Base-by-base conservation (phyloP, 768 basidiomycete species). In the Amanita jacksonii region DNA sequence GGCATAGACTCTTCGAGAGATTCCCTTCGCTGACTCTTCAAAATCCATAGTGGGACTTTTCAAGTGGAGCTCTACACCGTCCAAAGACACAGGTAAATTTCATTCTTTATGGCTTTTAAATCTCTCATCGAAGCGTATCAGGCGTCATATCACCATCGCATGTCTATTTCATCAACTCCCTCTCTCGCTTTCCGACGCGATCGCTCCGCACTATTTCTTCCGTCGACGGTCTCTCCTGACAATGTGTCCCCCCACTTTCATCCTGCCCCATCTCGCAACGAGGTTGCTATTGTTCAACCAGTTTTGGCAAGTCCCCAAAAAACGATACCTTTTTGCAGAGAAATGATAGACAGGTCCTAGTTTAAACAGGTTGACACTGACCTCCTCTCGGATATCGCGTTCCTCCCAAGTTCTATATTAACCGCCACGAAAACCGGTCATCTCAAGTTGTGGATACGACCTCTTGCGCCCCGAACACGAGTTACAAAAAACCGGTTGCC, bases 281-380 rank as follows among this genome's bases (percentile, higher is more conserved):
- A 96, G 52, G 81, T 94, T 8, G 83, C 91, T 4, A 75, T 86
- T 20, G 79, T 96, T 2, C 92, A 94, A 54, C 91, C 93, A 18
- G 89, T 94, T 30, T 62, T 94, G 50, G 89, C 91, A 54, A 53
- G 75, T 69, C 27, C 18, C 32, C 18, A n/a, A 13, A 13, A 24
- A n/a, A 20, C 33, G 16, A 5, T 32, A 13, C 42, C 12, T 30
- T n/a, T 34, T 37, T 1, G 22, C 27, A 37, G n/a, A 36, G 27
- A 28, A 37, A 19, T n/a, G 19, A 20, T 44, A 19, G 36, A 12
- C 54, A 91, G 86, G 70, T 85, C 24, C n/a, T n/a, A n/a, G n/a
- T n/a, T n/a, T n/a, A 93, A 94, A 57, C 73, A 79, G 10, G 68
- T 93, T 19, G 91, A 92, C 47, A 70, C 75, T 44, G 89, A 92